Conservation (phyloP, 306 rosid species). For the Vachellia pachyceras region DNA sequence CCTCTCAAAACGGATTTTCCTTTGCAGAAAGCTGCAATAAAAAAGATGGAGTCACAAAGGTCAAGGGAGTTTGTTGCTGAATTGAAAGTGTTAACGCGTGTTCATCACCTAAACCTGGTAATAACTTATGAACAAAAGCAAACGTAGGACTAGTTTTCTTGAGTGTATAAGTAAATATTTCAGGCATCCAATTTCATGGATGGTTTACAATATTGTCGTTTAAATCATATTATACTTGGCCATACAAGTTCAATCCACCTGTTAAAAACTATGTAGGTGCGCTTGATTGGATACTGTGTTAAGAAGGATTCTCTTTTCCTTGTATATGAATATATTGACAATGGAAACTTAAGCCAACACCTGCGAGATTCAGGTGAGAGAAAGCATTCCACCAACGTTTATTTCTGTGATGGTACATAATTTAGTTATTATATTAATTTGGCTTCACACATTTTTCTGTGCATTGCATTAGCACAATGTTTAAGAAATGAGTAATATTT, state of each 20-base stretch:
- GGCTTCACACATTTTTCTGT: no score
- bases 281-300: slow-evolving; percentile 88
- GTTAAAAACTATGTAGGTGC: slow-evolving; percentile 64
- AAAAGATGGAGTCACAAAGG: slow-evolving; percentile 87
- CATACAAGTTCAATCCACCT: neutral
- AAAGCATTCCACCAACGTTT: neutral
- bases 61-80: slow-evolving; percentile 85
- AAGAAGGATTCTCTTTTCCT: slow-evolving; percentile 90
- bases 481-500: no score
- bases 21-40: slow-evolving; percentile 81
- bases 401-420: neutral
- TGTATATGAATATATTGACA: slow-evolving; percentile 3
- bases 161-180: neutral
- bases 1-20: neutral
- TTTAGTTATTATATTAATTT: neutral
- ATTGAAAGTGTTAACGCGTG: slow-evolving; percentile 74
- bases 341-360: slow-evolving; percentile 9
- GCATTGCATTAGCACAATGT: no score
- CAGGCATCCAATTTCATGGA: neutral
- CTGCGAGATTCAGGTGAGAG: slow-evolving; percentile 58
- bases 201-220: slow-evolving; percentile 1
- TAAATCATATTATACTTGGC: neutral
- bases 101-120: slow-evolving; percentile 97
- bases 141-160: neutral
- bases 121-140: slow-evolving; percentile 13